These are phyloP conservation scores for Fusarium sp. DNA, from an alignment of 2,329 filamentous ascomycete species.

Conservation along the genomic window DNA sequence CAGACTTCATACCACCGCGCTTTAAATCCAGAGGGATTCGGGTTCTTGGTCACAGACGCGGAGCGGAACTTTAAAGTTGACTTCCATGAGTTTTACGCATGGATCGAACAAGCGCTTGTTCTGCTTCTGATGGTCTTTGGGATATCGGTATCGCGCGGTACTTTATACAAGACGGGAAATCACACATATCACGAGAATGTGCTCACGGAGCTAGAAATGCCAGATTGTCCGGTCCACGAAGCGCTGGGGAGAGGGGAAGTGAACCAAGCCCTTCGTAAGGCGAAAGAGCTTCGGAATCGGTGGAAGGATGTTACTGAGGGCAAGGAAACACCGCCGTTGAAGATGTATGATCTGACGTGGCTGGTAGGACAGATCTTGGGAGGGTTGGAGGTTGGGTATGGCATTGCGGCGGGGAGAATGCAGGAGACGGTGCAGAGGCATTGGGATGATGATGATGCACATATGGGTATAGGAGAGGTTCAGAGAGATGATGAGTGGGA, in stretches of 20 bases:
- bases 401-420: conserved; percentile 58
- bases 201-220: conserved; percentile 66
- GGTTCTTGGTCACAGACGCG: conserved; percentile 53
- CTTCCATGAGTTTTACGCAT: conserved; percentile 79
- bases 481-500: conserved; percentile 45
- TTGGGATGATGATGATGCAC: conserved; percentile 11
- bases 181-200: conserved; percentile 77
- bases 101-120: conserved; percentile 75
- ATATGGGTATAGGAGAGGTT: conserved; percentile 14
- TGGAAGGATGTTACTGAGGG: conserved; percentile 73
- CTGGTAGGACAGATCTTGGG: conserved; percentile 66
- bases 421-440: conserved; percentile 52
- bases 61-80: conserved; percentile 80
- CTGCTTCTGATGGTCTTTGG: conserved; percentile 71
- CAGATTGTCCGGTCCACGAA: conserved; percentile 62
- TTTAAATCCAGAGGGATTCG: conserved; percentile 47
- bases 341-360: conserved; percentile 67
- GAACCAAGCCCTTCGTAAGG: conserved; percentile 65
- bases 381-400: conserved; percentile 67
- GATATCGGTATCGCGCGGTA: conserved; percentile 55
- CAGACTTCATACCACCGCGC: conserved; percentile 64
- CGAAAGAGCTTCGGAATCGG: conserved; percentile 74
- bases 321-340: conserved; percentile 52
- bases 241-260: conserved; percentile 65
- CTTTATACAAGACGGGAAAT: background rate